Percentiles rank a stretch among this genome's conserved stretches.
phyloP scores from a whole-genome alignment of 768 basidiomycete species.

The Russula brevipes region DNA sequence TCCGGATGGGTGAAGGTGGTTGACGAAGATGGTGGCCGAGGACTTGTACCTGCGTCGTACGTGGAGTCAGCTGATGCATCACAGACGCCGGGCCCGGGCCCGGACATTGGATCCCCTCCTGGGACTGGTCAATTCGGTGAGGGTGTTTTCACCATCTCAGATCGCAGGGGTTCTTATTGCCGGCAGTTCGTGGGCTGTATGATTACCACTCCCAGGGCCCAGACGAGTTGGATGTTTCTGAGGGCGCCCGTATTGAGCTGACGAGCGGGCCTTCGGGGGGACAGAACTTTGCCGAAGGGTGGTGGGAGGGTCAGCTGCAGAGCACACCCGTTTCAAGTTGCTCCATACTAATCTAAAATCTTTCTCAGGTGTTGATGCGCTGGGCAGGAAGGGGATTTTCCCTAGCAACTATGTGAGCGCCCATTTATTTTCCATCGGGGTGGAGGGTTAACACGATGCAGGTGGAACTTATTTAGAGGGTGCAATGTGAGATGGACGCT shows the following conservation, averaged over 20 bases:
- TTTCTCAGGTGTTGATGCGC: constrained; percentile 51
- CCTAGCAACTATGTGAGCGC: constrained; percentile 81
- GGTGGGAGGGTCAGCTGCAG: constrained; percentile 71
- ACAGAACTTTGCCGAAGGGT: constrained; percentile 66
- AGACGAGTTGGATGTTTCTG: constrained; percentile 61
- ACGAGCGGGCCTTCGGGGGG: constrained; percentile 58
- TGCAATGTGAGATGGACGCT: constrained; percentile 14
- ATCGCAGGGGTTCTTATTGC: constrained; percentile 14
- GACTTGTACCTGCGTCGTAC: constrained; percentile 84
- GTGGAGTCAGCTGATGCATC: constrained; percentile 40
- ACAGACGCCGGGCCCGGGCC: constrained; percentile 22
- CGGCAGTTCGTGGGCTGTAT: constrained; percentile 74
- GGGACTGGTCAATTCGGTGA: constrained; percentile 49
- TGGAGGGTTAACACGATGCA: constrained; percentile 28
- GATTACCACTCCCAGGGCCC: constrained; percentile 67
- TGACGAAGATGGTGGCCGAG: constrained; percentile 52
- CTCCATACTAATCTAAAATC: constrained; percentile 25
- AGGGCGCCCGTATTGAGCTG: constrained; percentile 59
- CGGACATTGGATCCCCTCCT: constrained; percentile 27
- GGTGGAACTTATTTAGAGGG: constrained; percentile 42
- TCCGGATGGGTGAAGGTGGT: constrained; percentile 82
- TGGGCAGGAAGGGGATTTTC: constrained; percentile 72
- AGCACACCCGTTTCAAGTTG: constrained; percentile 22
- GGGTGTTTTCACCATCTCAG: constrained; percentile 25
- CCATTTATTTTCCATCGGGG: constrained; percentile 18